A percentile compares a stretch with the other conserved stretches of the same genome.
Evolutionary conservation across 2,329 filamentous ascomycete species (phyloP).

Genomic region (Sporothrix sp.): DNA sequence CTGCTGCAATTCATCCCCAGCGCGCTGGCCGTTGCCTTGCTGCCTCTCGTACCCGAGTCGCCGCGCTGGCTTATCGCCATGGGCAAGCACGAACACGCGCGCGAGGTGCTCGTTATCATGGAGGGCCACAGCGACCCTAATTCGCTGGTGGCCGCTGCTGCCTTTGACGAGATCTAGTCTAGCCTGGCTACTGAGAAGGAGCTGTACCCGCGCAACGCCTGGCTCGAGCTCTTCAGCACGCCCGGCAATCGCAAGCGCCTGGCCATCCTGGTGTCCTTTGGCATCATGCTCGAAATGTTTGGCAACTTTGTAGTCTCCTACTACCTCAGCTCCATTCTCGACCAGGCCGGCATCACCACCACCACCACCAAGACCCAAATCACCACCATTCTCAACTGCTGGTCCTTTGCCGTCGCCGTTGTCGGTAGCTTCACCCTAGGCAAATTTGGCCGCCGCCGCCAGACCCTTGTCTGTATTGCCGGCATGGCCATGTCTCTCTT

Average conservation of each 20-base stretch:
- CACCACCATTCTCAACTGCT: conserved; percentile 28
- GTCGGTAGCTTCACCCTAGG: background rate
- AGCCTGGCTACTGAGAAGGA: conserved; percentile 21
- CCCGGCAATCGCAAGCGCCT: conserved; percentile 21
- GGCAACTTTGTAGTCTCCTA: conserved; percentile 26
- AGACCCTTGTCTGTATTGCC: background rate
- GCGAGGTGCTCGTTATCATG: background rate
- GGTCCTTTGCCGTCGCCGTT: conserved; percentile 27
- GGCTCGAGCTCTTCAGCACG: conserved; percentile 21
- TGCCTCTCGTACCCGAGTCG: conserved; percentile 22
- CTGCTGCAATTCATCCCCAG: conserved; percentile 27
- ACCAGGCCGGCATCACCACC: conserved; percentile 24
- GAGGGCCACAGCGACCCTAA: background rate
- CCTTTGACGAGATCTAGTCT: conserved; percentile 18
- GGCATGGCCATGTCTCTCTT: background rate
- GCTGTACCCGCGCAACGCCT: conserved; percentile 21
- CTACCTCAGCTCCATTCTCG: conserved; percentile 24
- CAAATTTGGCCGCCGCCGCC: background rate
- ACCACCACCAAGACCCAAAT: conserved; percentile 22
- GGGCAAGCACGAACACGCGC: conserved; percentile 2
- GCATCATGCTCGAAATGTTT: conserved; percentile 22
- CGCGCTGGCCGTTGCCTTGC: conserved; percentile 20
- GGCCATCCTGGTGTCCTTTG: conserved; percentile 21
- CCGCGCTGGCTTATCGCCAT: too few species aligned
- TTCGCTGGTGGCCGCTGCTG: background rate